phyloP scores from a whole-genome alignment of 1,284 basidiomycete genomes.

The Sphagnurus paluster region DNA sequence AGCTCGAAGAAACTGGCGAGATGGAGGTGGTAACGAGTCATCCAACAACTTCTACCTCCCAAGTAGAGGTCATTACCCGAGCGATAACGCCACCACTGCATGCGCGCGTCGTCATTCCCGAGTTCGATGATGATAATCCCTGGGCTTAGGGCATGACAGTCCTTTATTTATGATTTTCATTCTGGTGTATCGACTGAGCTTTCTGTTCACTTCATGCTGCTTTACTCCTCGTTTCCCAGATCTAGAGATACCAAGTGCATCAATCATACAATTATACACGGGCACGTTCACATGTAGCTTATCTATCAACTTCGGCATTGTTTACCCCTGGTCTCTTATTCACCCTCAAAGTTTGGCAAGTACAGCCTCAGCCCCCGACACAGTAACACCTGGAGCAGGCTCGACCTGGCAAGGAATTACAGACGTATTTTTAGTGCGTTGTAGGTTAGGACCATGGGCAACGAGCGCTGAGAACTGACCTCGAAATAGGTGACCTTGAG shows the following conservation, averaged over 20 bases:
- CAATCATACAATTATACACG: background rate
- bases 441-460: background rate
- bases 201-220: no score
- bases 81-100: conserved; percentile 48
- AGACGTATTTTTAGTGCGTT: conserved; percentile 3
- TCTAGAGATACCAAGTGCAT: no score
- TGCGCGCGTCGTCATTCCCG: conserved; percentile 31
- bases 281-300: conserved; percentile 8
- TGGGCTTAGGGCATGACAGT: no score
- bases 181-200: no score
- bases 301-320: conserved; percentile 9
- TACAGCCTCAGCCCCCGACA: conserved; percentile 68
- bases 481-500: conserved; percentile 65
- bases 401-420: conserved; percentile 55
- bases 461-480: conserved; percentile 29
- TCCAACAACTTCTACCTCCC: conserved; percentile 8
- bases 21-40: no score
- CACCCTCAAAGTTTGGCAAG: conserved; percentile 44
- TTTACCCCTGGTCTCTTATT: conserved; percentile 3
- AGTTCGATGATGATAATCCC: conserved; percentile 49
- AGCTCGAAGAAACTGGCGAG: conserved; percentile 32
- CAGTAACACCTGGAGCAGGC: conserved; percentile 51
- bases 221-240: no score
- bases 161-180: no score
- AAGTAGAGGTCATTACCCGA: conserved; percentile 32